Conservation (phyloP, 2,329 filamentous ascomycete genomes). For the Calonectria montana region DNA sequence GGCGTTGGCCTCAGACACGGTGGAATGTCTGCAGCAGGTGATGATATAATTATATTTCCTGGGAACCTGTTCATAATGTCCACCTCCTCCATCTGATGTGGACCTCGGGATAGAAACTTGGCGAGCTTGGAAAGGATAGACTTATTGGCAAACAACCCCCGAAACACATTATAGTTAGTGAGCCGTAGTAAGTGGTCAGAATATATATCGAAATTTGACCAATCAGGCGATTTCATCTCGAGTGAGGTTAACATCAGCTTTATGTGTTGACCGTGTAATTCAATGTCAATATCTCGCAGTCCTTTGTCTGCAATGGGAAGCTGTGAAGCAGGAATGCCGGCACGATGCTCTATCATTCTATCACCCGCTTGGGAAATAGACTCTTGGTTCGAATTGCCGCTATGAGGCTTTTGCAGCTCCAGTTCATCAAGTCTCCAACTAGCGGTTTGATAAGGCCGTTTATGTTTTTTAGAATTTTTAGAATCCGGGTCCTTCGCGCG, state of each 20-base stretch:
- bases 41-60: neutral
- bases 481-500: neutral
- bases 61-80: slow-evolving; percentile 9
- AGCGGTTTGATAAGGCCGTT: slow-evolving; percentile 14
- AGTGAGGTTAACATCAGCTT: neutral
- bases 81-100: neutral
- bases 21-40: neutral
- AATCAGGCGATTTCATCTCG: neutral
- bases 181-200: slow-evolving; percentile 18
- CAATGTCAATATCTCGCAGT: neutral
- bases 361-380: fast-evolving
- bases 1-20: slow-evolving; percentile 48
- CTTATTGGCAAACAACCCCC: slow-evolving; percentile 24
- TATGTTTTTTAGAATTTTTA: neutral
- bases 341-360: neutral
- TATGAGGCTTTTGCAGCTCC: neutral
- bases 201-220: neutral
- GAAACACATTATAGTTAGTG: slow-evolving; percentile 17
- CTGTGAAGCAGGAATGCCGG: neutral
- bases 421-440: slow-evolving; percentile 25
- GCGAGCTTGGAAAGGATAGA: slow-evolving; percentile 6
- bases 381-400: too few species aligned
- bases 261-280: neutral
- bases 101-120: neutral
- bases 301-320: neutral